Evolutionary conservation across 2,329 filamentous ascomycete genomes (phyloP).

Genomic region (Seiridium unicorne): DNA sequence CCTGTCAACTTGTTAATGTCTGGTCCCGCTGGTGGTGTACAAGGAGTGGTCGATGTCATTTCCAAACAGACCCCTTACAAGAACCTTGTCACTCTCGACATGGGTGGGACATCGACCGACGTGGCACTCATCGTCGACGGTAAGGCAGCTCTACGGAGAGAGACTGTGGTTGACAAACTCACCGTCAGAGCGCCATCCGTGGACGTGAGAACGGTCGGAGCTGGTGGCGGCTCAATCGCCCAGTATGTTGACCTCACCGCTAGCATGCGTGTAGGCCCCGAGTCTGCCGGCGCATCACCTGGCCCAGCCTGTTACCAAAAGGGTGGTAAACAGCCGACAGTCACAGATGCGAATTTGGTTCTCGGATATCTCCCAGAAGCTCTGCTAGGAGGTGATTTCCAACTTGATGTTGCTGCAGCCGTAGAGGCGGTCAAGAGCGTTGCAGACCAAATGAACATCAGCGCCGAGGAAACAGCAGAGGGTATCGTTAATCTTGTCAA

Average conservation of each 20-base stretch:
- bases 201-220: constrained; percentile 47
- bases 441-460: constrained; percentile 43
- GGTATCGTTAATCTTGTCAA: constrained; percentile 48
- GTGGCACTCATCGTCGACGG: constrained; percentile 42
- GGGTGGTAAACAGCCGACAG: constrained; percentile 42
- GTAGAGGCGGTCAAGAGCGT: constrained; percentile 37
- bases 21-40: constrained; percentile 47
- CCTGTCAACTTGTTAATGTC: constrained; percentile 50
- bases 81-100: constrained; percentile 45
- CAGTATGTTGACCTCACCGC: constrained; percentile 44
- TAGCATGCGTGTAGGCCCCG: constrained; percentile 47
- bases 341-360: constrained; percentile 47
- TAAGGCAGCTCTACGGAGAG: constrained; percentile 40
- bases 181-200: constrained; percentile 45
- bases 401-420: constrained; percentile 41
- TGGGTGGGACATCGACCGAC: constrained; percentile 50
- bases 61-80: constrained; percentile 43
- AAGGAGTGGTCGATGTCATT: constrained; percentile 44
- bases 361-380: constrained; percentile 45
- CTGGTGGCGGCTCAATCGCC: constrained; percentile 48
- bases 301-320: constrained; percentile 49
- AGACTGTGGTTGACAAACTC: constrained; percentile 41
- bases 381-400: constrained; percentile 43
- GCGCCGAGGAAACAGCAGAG: constrained; percentile 39
- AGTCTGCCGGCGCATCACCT: constrained; percentile 45